Conservation (phyloP, 768 basidiomycete species). For the Mycena metata region DNA sequence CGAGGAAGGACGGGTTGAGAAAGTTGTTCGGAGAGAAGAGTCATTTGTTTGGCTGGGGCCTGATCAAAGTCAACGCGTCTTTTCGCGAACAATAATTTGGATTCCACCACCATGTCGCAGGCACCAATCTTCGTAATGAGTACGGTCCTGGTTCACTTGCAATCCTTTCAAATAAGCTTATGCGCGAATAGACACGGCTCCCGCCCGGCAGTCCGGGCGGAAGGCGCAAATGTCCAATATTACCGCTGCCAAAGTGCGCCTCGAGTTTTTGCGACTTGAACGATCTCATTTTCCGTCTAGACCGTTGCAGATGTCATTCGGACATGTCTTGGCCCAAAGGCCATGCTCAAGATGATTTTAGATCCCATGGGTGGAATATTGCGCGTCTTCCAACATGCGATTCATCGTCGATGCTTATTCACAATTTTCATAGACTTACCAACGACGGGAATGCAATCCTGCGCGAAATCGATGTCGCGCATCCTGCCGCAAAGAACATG, state of each 20-base stretch:
- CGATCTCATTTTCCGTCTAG: constrained; percentile 53
- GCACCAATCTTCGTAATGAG: constrained; percentile 91
- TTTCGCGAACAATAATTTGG: constrained; percentile 21
- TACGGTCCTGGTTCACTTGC: constrained; percentile 47
- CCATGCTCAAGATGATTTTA: constrained; percentile 99
- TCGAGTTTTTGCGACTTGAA: background rate
- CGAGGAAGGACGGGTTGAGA: too few relatives aligned
- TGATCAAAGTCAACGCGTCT: constrained; percentile 31
- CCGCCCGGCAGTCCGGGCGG: constrained; percentile 92
- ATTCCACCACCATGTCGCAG: constrained; percentile 59
- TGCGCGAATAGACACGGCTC: constrained; percentile 81
- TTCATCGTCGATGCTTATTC: constrained; percentile 20
- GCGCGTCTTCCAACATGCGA: constrained; percentile 59
- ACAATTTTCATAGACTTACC: constrained; percentile 72
- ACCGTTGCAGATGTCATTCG: constrained; percentile 98
- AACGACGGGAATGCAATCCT: constrained; percentile 99
- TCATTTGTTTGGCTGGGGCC: constrained; percentile 14
- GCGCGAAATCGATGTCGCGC: constrained; percentile 98
- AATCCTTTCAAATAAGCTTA: constrained; percentile 8
- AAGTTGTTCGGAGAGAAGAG: too few relatives aligned
- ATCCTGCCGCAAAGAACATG: constrained; percentile 99
- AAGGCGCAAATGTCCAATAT: constrained; percentile 98
- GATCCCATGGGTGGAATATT: constrained; percentile 99
- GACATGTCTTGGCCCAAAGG: constrained; percentile 96
- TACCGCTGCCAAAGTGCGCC: constrained; percentile 90